Percentiles rank a stretch among this genome's conserved stretches.
phyloP scores from a whole-genome alignment of 768 basidiomycete species.

The button mushroom (Agaricus bisporus) region DNA sequence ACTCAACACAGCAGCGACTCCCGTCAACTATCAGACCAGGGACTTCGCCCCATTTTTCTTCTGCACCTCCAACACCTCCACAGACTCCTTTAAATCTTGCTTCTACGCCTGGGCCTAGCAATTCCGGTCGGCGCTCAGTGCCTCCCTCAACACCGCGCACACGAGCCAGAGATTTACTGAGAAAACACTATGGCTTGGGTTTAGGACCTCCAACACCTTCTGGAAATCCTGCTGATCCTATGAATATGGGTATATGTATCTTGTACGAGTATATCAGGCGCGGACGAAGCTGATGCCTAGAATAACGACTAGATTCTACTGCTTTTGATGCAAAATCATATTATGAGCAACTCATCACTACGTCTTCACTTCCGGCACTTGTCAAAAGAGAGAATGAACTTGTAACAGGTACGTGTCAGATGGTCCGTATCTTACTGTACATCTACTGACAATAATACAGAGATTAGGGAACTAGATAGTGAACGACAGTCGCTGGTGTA shows the following conservation, averaged over 20 bases:
- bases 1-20: not conserved
- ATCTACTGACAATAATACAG: constrained; percentile 28
- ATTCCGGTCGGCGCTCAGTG: not conserved
- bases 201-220: constrained; percentile 62
- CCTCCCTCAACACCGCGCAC: constrained; percentile 18
- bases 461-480: constrained; percentile 82
- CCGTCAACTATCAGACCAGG: not conserved
- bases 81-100: constrained; percentile 5
- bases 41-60: not conserved
- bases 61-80: constrained; percentile 10
- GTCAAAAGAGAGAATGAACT: constrained; percentile 82
- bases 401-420: constrained; percentile 43
- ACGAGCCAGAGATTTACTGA: constrained; percentile 67
- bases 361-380: constrained; percentile 64
- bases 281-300: not conserved
- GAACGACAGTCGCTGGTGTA: constrained; percentile 91
- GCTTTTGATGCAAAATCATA: constrained; percentile 81
- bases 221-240: constrained; percentile 57
- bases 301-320: constrained; percentile 54
- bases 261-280: not conserved
- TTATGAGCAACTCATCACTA: constrained; percentile 83
- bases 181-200: constrained; percentile 85
- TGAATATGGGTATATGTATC: constrained; percentile 62
- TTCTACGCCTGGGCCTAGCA: not conserved
- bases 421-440: not conserved